These are phyloP conservation scores for Teratosphaeria viscida DNA, from an alignment of 2,329 filamentous ascomycete species.

Conservation along the genomic window DNA sequence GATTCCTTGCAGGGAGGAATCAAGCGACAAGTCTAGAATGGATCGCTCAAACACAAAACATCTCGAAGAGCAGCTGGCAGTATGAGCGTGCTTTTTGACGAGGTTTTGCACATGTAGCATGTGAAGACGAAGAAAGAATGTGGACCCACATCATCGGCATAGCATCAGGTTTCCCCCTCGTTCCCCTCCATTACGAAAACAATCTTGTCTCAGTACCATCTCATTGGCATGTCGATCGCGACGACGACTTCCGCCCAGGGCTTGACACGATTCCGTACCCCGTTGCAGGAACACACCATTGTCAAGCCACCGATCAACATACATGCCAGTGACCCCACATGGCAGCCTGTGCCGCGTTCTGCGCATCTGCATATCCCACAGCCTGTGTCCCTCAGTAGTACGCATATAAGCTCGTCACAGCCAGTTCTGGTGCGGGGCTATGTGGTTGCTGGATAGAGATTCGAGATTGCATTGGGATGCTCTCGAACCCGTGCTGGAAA, in stretches of 20 bases:
- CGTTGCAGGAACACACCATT: neutral
- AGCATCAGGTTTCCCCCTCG: neutral
- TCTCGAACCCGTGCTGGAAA: neutral
- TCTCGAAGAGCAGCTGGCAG: no score
- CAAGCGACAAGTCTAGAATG: no score
- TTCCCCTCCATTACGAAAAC: neutral
- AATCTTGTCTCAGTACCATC: neutral
- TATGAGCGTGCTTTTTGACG: no score
- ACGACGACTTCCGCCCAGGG: neutral
- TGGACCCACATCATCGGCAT: neutral
- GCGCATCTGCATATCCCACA: neutral
- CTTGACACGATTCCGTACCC: neutral
- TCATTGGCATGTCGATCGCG: neutral
- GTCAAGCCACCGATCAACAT: neutral
- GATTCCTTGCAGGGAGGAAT: no score
- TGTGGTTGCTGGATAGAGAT: neutral
- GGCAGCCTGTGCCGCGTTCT: neutral
- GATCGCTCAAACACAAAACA: no score
- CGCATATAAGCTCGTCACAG: neutral
- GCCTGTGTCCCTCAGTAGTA: no score
- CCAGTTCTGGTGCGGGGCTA: neutral
- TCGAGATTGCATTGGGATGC: neutral
- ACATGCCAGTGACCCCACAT: neutral
- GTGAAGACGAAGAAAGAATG: neutral
- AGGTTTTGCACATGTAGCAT: neutral